A percentile compares a stretch with the other conserved stretches of the same genome.
Conservation (phyloP, 2,329 filamentous ascomycete genomes). For the Ustulina deusta region DNA sequence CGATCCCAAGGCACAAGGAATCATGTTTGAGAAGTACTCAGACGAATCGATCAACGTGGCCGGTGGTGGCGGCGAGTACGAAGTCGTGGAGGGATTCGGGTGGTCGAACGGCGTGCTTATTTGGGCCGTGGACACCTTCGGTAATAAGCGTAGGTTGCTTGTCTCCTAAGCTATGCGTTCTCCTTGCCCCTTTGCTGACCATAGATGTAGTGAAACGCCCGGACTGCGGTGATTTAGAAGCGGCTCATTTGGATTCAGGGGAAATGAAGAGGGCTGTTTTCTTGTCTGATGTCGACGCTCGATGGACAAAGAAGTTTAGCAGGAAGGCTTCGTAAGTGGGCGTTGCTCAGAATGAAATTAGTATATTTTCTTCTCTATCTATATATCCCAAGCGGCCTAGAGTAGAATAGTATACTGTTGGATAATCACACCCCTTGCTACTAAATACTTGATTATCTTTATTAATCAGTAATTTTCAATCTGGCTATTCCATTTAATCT, state of each 20-base stretch:
- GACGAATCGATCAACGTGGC: constrained; percentile 70
- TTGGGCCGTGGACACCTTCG: constrained; percentile 74
- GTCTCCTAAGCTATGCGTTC: neutral
- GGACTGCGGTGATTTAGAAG: constrained; percentile 64
- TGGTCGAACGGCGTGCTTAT: constrained; percentile 78
- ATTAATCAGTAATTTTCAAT: neutral
- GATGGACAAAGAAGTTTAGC: constrained; percentile 63
- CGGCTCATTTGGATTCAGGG: constrained; percentile 53
- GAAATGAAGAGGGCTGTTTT: constrained; percentile 59
- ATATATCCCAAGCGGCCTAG: constrained; percentile 4
- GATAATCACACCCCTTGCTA: neutral
- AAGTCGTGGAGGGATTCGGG: constrained; percentile 76
- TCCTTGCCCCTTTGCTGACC: constrained; percentile 15
- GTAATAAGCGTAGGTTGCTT: constrained; percentile 53
- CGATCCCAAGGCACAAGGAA: constrained; percentile 59
- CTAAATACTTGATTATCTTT: constrained; percentile 1
- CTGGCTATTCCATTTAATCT: neutral
- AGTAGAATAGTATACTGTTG: constrained; percentile 25
- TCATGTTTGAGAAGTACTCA: constrained; percentile 78
- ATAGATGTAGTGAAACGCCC: constrained; percentile 60
- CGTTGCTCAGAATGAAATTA: neutral
- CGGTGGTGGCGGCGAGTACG: constrained; percentile 75
- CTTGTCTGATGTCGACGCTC: constrained; percentile 59
- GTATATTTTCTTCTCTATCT: neutral
- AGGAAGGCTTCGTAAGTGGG: constrained; percentile 20